Conservation (phyloP, 2,329 filamentous ascomycete species). For the Penicillium sp. region DNA sequence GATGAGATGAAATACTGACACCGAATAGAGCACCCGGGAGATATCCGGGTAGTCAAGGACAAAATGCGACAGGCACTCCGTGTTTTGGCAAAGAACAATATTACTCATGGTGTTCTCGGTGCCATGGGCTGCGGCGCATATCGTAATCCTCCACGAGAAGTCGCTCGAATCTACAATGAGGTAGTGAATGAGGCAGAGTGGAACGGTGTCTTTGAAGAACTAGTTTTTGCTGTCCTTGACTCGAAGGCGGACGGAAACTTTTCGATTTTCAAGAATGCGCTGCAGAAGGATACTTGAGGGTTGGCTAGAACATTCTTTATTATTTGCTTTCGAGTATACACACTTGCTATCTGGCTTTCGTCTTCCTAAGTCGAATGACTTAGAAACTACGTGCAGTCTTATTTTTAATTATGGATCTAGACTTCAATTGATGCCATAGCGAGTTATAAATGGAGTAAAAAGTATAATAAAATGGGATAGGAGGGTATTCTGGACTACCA, state of each 20-base stretch:
- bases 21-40: constrained; percentile 22
- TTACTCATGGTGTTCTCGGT: constrained; percentile 51
- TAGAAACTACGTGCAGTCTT: too few relatives aligned
- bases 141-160: constrained; percentile 55
- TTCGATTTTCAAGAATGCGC: constrained; percentile 12
- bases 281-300: neutral
- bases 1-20: neutral
- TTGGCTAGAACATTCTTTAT: neutral
- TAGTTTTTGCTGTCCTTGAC: constrained; percentile 61
- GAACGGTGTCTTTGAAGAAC: constrained; percentile 56
- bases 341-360: neutral
- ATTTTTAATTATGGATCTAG: too few relatives aligned
- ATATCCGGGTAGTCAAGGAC: constrained; percentile 52
- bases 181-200: constrained; percentile 60
- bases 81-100: constrained; percentile 49
- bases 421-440: too few relatives aligned
- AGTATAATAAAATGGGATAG: too few relatives aligned
- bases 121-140: constrained; percentile 66
- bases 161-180: constrained; percentile 59
- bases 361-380: neutral
- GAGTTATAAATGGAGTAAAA: too few relatives aligned
- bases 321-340: neutral
- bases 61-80: constrained; percentile 60
- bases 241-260: constrained; percentile 27
- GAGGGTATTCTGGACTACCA: too few relatives aligned